These are phyloP conservation scores for Dothideomycetes sp. DNA, from an alignment of 2,329 filamentous ascomycete species.

Conservation along the genomic window DNA sequence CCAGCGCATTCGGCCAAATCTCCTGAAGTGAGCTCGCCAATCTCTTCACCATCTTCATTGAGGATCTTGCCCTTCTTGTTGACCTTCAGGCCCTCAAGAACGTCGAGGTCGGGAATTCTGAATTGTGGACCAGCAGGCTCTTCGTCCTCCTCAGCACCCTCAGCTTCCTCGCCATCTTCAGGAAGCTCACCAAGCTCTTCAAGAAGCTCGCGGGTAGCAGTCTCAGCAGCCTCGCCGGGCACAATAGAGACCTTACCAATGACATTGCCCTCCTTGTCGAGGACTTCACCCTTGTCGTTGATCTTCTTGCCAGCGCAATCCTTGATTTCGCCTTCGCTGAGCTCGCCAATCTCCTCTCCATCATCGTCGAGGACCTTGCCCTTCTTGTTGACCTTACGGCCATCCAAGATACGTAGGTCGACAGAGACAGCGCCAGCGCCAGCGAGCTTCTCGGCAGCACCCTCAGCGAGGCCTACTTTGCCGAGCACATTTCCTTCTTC, in stretches of 20 bases:
- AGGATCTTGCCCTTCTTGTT: conserved; percentile 47
- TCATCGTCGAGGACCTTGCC: conserved; percentile 41
- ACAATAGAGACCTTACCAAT: conserved; percentile 38
- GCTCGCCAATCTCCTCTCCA: conserved; percentile 39
- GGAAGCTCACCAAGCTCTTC: conserved; percentile 34
- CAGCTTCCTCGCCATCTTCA: conserved; percentile 18
- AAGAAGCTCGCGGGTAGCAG: conserved; percentile 37
- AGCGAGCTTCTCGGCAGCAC: conserved; percentile 35
- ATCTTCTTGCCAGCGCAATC: conserved; percentile 36
- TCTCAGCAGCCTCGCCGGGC: conserved; percentile 39
- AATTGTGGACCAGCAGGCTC: conserved; percentile 14
- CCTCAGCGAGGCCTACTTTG: conserved; percentile 39
- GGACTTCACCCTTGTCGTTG: conserved; percentile 40
- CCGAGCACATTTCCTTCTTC: conserved; percentile 39
- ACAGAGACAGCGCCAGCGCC: conserved; percentile 26
- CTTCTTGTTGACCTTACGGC: conserved; percentile 48
- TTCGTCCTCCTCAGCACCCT: conserved; percentile 16
- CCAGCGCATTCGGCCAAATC: conserved; percentile 51
- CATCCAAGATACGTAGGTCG: conserved; percentile 38
- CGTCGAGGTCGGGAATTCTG: conserved; percentile 33
- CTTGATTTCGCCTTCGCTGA: conserved; percentile 33
- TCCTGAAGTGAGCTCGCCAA: conserved; percentile 44
- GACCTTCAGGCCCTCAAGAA: conserved; percentile 43
- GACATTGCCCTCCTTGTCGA: conserved; percentile 39
- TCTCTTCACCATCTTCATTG: conserved; percentile 41